Conservation (phyloP, 2,329 filamentous ascomycete species). For the Cladosporium austrohemisphaericum region DNA sequence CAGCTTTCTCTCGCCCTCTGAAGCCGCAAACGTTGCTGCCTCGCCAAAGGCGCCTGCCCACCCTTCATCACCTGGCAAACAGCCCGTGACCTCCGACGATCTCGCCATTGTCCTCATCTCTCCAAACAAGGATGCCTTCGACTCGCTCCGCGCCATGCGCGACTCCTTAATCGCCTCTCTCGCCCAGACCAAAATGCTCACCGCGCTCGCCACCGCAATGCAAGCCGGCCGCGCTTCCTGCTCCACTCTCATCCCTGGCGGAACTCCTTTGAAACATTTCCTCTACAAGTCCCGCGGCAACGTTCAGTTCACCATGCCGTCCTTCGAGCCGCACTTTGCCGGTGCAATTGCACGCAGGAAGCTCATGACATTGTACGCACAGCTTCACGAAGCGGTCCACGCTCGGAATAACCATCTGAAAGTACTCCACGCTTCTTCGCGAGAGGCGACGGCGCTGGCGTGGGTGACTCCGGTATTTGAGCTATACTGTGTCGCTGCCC, state of each 20-base stretch:
- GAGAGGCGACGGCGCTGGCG: slow-evolving; percentile 74
- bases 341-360: slow-evolving; percentile 37
- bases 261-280: slow-evolving; percentile 78
- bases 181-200: slow-evolving; percentile 69
- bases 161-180: slow-evolving; percentile 65
- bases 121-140: slow-evolving; percentile 90
- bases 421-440: slow-evolving; percentile 73
- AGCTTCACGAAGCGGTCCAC: slow-evolving; percentile 80
- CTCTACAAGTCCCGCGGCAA: slow-evolving; percentile 92
- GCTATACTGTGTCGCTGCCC: slow-evolving; percentile 89
- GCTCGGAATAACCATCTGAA: slow-evolving; percentile 79
- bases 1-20: slow-evolving; percentile 69
- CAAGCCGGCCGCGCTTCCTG: slow-evolving; percentile 66
- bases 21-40: slow-evolving; percentile 6
- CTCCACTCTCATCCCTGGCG: slow-evolving; percentile 71
- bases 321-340: slow-evolving; percentile 66
- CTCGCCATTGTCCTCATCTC: slow-evolving; percentile 93
- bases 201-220: slow-evolving; percentile 69
- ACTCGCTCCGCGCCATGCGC: slow-evolving; percentile 72
- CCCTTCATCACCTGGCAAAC: background rate
- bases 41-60: slow-evolving; percentile 15
- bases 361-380: slow-evolving; percentile 79
- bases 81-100: slow-evolving; percentile 46
- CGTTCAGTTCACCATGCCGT: slow-evolving; percentile 92
- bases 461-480: slow-evolving; percentile 93